Conservation (phyloP, 1,284 basidiomycete genomes). For the Ceratorhiza oryzae-sativae region DNA sequence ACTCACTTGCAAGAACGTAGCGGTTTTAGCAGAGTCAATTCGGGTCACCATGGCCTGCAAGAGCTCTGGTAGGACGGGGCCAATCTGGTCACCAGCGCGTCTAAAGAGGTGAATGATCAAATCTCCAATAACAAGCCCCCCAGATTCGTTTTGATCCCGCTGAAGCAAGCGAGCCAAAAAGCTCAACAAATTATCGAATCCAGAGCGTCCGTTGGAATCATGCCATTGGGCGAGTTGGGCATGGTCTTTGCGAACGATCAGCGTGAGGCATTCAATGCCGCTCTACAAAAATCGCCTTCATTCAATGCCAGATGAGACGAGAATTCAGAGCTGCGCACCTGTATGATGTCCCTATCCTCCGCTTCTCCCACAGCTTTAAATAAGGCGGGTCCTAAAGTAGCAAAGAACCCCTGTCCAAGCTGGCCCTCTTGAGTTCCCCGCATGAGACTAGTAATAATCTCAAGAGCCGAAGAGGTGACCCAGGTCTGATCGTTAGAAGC, state of each 20-base stretch:
- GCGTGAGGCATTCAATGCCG: slow-evolving; percentile 81
- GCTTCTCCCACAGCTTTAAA: slow-evolving; percentile 71
- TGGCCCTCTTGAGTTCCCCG: slow-evolving; percentile 66
- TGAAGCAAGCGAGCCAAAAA: slow-evolving; percentile 77
- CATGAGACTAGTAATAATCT: slow-evolving; percentile 75
- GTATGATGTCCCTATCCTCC: slow-evolving; percentile 84
- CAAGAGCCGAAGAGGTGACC: slow-evolving; percentile 79
- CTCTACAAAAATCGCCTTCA: slow-evolving; percentile 59
- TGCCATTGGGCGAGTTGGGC: slow-evolving; percentile 79
- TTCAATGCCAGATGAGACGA: background rate
- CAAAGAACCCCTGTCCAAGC: slow-evolving; percentile 80
- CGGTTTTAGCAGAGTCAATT: slow-evolving; percentile 83
- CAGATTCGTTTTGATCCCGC: slow-evolving; percentile 78
- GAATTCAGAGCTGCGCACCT: slow-evolving; percentile 59
- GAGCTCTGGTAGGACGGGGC: slow-evolving; percentile 85
- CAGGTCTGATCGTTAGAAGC: slow-evolving; percentile 62
- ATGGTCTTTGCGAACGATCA: slow-evolving; percentile 86
- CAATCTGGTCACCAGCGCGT: slow-evolving; percentile 75
- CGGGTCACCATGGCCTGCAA: slow-evolving; percentile 82
- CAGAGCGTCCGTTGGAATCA: slow-evolving; percentile 69
- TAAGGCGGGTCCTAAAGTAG: slow-evolving; percentile 72
- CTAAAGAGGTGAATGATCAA: slow-evolving; percentile 92
- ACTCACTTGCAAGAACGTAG: slow-evolving; percentile 83
- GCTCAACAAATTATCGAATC: slow-evolving; percentile 74
- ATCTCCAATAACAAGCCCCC: slow-evolving; percentile 91